Evolutionary conservation across 2,329 filamentous ascomycete genomes (phyloP).

Genomic region (Exophiala sp.): DNA sequence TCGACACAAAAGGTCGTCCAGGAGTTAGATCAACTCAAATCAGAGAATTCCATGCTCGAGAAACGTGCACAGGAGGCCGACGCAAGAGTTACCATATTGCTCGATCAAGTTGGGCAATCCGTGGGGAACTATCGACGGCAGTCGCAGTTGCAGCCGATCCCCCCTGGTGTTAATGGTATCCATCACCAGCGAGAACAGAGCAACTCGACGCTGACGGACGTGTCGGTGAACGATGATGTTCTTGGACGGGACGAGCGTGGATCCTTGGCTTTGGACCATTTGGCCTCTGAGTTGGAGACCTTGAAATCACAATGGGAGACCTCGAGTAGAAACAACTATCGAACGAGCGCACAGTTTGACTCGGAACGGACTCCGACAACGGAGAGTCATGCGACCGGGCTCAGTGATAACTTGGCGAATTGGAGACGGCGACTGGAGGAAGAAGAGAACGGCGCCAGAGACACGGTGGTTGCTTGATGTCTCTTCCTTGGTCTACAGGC

Average conservation of each 20-base stretch:
- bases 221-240: slow-evolving; percentile 36
- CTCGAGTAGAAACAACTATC: slow-evolving; percentile 91
- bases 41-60: slow-evolving; percentile 76
- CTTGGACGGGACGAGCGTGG: slow-evolving; percentile 51
- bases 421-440: slow-evolving; percentile 73
- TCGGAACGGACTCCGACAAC: slow-evolving; percentile 59
- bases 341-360: slow-evolving; percentile 82
- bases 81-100: slow-evolving; percentile 81
- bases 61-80: slow-evolving; percentile 83
- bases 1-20: slow-evolving; percentile 52
- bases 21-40: slow-evolving; percentile 74
- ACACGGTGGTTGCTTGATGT: slow-evolving; percentile 13
- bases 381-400: slow-evolving; percentile 37
- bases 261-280: slow-evolving; percentile 73
- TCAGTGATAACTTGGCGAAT: slow-evolving; percentile 68
- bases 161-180: slow-evolving; percentile 19
- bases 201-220: slow-evolving; percentile 38
- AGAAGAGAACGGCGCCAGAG: slow-evolving; percentile 37
- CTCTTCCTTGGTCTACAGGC: background rate
- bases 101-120: slow-evolving; percentile 89
- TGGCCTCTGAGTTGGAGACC: slow-evolving; percentile 87
- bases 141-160: slow-evolving; percentile 43
- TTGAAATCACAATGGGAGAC: slow-evolving; percentile 90
- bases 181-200: slow-evolving; percentile 28
- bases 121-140: slow-evolving; percentile 91